Evolutionary conservation across 805 yeast genomes (phyloP).

Genomic region (Suhomyces canberraensis): DNA sequence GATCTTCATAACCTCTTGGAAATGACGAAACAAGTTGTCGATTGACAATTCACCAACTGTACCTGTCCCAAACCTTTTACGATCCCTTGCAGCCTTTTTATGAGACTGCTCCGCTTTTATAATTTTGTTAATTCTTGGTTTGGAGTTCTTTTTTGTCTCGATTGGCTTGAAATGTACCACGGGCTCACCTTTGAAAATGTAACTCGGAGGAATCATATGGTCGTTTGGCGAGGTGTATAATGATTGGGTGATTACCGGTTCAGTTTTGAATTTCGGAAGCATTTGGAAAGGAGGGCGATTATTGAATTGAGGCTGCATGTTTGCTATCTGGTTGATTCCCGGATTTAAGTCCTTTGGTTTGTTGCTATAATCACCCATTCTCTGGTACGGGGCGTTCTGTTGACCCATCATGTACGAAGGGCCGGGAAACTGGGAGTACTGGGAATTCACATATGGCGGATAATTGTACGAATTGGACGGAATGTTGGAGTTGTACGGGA

Average conservation of each 20-base stretch:
- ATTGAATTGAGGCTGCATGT: background rate
- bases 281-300: conserved; percentile 1
- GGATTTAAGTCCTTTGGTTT: background rate
- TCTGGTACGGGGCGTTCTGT: background rate
- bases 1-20: conserved; percentile 21
- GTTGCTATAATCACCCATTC: background rate
- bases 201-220: background rate
- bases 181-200: background rate
- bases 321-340: background rate
- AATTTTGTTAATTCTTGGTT: conserved; percentile 37
- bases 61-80: conserved; percentile 3
- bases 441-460: background rate
- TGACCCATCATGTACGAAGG: background rate
- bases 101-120: conserved; percentile 11
- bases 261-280: conserved; percentile 7
- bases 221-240: background rate
- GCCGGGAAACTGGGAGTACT: background rate
- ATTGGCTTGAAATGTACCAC: conserved; percentile 29
- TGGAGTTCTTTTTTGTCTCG: conserved; percentile 33
- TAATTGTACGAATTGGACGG: background rate
- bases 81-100: conserved; percentile 2
- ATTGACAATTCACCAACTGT: conserved; percentile 20
- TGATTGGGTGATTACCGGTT: conserved; percentile 6
- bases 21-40: conserved; percentile 23
- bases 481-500: conserved; percentile 1